Percentiles rank a stretch among this genome's conserved stretches.
Conservation (phyloP, 495 filamentous ascomycete genomes). For the Trypethelium eluteriae region DNA sequence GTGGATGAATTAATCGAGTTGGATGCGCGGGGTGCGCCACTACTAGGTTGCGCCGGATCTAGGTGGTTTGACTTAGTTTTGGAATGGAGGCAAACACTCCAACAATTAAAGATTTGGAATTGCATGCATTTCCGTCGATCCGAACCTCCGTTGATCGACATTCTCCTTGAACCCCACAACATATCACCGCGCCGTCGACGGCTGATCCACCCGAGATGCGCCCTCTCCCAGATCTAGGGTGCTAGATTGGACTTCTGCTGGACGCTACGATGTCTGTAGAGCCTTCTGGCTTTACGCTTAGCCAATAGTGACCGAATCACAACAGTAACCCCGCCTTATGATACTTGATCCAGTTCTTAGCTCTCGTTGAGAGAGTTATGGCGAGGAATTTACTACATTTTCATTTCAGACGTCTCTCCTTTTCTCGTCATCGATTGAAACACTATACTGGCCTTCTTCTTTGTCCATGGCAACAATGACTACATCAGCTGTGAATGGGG, state of each 20-base stretch:
- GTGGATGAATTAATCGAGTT: too few relatives aligned
- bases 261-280: not conserved
- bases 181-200: not conserved
- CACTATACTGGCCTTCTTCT: not conserved
- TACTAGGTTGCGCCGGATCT: too few relatives aligned
- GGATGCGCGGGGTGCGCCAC: slow-evolving; percentile 14
- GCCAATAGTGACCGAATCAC: not conserved
- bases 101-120: not conserved
- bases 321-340: not conserved
- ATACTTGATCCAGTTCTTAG: not conserved
- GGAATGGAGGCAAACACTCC: not conserved
- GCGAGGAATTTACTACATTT: not conserved
- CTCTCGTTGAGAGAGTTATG: not conserved
- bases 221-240: not conserved
- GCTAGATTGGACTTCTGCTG: not conserved
- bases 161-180: not conserved
- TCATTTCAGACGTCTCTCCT: too few relatives aligned
- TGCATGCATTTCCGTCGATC: slow-evolving; percentile 1
- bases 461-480: not conserved
- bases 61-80: not conserved
- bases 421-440: too few relatives aligned
- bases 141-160: not conserved
- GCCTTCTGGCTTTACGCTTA: not conserved
- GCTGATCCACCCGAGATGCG: not conserved
- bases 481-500: not conserved